phyloP scores from a whole-genome alignment of 306 rosid species.

The Ziziphus jujuba region DNA sequence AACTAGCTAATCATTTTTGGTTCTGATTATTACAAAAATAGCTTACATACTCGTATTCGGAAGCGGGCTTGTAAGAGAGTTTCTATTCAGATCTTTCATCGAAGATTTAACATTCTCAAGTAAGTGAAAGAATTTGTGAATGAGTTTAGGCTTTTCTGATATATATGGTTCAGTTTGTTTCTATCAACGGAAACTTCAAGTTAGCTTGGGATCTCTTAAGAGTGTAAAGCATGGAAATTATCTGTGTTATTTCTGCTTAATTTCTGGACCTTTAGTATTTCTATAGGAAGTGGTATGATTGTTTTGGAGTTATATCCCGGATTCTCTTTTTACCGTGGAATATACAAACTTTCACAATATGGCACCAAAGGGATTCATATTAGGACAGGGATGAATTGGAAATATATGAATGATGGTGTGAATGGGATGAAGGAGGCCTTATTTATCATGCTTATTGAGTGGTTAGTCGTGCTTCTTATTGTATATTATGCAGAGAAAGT shows the following conservation, averaged over 20 bases:
- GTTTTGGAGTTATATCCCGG: conserved; percentile 78
- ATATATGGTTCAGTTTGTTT: no score
- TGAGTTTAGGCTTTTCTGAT: no score
- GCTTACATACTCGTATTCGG: conserved; percentile 79
- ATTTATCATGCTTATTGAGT: conserved; percentile 64
- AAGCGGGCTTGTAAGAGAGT: conserved; percentile 67
- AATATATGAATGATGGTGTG: conserved; percentile 49
- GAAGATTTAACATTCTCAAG: conserved; percentile 73
- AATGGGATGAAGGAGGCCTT: conserved; percentile 72
- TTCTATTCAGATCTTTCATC: conserved; percentile 69
- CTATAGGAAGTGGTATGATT: conserved; percentile 63
- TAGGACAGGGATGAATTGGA: conserved; percentile 85
- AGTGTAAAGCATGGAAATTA: no score
- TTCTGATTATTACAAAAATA: conserved; percentile 45
- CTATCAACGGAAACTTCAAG: no score
- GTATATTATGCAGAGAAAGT: conserved; percentile 72
- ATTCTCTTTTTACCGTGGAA: conserved; percentile 71
- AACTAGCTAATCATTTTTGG: neutral
- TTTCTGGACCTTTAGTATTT: neutral
- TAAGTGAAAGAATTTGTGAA: conserved; percentile 38
- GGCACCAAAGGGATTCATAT: conserved; percentile 42
- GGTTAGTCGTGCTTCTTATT: conserved; percentile 52
- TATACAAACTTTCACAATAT: conserved; percentile 63
- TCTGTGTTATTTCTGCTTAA: no score
- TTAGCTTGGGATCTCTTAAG: no score